Conservation (phyloP, 2,329 filamentous ascomycete species). For the Eutypa lata region DNA sequence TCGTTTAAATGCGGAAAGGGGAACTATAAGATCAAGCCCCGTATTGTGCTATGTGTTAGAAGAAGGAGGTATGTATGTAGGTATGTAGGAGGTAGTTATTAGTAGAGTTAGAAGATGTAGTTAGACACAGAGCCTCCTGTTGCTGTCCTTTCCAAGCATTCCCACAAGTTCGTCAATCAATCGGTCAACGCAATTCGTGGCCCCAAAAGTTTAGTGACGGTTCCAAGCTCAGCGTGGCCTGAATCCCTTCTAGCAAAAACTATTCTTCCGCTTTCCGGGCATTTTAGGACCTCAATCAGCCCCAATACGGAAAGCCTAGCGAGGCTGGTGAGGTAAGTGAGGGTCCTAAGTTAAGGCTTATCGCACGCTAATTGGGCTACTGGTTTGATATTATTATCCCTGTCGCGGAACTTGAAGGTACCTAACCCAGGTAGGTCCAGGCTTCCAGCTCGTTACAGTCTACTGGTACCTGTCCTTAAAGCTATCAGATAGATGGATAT, state of each 20-base stretch:
- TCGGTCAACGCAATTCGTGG: conserved; percentile 15
- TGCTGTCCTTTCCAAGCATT: conserved; percentile 10
- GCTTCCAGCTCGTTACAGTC: neutral
- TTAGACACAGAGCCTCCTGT: conserved; percentile 5
- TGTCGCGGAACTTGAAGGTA: neutral
- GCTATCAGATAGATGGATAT: neutral
- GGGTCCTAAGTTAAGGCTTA: neutral
- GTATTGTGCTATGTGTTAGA: conserved; percentile 1
- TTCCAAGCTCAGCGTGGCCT: conserved; percentile 14
- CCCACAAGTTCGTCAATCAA: conserved; percentile 1
- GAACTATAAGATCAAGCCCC: conserved; percentile 14
- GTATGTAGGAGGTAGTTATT: too few species aligned
- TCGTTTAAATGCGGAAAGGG: conserved; percentile 3
- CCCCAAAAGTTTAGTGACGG: conserved; percentile 5
- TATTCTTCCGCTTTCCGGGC: conserved; percentile 4
- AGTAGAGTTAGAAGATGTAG: too few species aligned
- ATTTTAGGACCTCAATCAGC: too few species aligned
- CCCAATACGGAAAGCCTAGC: too few species aligned
- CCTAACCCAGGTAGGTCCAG: too few species aligned
- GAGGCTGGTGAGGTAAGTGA: neutral
- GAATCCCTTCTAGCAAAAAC: conserved; percentile 11
- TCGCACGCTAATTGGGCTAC: neutral
- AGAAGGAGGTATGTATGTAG: too few species aligned
- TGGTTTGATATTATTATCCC: neutral
- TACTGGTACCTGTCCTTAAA: neutral